phyloP scores from a whole-genome alignment of 768 basidiomycete genomes.

The Clathrus columnatus region DNA sequence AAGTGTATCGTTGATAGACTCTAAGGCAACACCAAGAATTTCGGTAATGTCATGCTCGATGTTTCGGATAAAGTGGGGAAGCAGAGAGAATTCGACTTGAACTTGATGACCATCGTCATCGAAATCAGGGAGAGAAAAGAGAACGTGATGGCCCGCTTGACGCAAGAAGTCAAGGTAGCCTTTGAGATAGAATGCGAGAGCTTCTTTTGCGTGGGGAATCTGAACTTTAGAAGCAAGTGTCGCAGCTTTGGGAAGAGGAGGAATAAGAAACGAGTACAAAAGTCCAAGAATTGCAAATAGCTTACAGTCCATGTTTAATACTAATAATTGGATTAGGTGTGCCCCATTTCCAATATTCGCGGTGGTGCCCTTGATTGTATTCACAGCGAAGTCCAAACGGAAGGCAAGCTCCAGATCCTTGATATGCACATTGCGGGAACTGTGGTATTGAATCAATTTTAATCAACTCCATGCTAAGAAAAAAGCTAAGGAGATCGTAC shows the following conservation, averaged over 20 bases:
- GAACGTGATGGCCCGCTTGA: constrained; percentile 18
- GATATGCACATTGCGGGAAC: neutral
- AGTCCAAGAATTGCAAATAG: too few relatives aligned
- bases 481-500: neutral
- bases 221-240: neutral
- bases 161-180: constrained; percentile 18
- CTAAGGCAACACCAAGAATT: constrained; percentile 9
- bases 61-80: constrained; percentile 9
- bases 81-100: constrained; percentile 19
- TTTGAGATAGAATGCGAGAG: constrained; percentile 12
- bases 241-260: neutral
- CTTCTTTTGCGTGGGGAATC: neutral
- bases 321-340: neutral
- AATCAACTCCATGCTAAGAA: neutral
- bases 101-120: constrained; percentile 17
- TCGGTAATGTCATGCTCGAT: constrained; percentile 8
- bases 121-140: constrained; percentile 24
- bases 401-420: constrained; percentile 13
- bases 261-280: neutral
- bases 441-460: neutral
- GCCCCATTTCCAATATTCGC: neutral
- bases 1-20: constrained; percentile 9
- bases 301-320: neutral
- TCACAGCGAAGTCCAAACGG: constrained; percentile 18
- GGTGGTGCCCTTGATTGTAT: constrained; percentile 13